These are phyloP conservation scores for Tulasnella sp. DNA, from an alignment of 768 basidiomycete species.

Conservation along the genomic window DNA sequence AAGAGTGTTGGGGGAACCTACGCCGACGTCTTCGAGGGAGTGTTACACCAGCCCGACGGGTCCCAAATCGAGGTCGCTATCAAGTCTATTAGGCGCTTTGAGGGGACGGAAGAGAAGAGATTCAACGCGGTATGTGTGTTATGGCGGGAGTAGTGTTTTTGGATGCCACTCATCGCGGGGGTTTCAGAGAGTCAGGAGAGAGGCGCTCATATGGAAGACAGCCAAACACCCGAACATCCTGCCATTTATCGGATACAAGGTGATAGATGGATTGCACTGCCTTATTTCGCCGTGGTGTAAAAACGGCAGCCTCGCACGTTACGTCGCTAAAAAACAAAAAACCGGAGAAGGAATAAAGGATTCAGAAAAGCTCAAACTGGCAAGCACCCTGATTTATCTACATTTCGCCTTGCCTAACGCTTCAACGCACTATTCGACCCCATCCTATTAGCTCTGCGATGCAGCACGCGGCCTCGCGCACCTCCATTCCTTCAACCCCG, in stretches of 20 bases:
- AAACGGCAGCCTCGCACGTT: not conserved
- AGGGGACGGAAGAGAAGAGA: not conserved
- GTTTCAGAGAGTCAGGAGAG: not conserved
- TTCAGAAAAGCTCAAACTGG: not conserved
- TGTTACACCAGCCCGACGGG: not conserved
- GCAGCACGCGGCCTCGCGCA: no score
- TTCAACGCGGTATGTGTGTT: not conserved
- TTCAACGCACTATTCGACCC: no score
- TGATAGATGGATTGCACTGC: not conserved
- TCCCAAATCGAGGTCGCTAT: not conserved
- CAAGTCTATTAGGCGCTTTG: not conserved
- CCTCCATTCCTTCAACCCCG: no score
- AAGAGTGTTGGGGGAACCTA: not conserved
- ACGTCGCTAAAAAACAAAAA: not conserved
- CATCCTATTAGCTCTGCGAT: no score
- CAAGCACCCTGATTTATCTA: not conserved
- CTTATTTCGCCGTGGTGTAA: not conserved
- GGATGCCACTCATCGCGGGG: not conserved
- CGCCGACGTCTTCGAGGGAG: not conserved
- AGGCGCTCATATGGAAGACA: not conserved
- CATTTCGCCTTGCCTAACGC: no score
- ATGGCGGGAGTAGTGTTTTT: not conserved
- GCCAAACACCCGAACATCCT: not conserved
- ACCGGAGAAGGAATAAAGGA: not conserved
- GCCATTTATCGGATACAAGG: not conserved